Conservation (phyloP, 768 basidiomycete species). For the Multifurca ochricompacta region DNA sequence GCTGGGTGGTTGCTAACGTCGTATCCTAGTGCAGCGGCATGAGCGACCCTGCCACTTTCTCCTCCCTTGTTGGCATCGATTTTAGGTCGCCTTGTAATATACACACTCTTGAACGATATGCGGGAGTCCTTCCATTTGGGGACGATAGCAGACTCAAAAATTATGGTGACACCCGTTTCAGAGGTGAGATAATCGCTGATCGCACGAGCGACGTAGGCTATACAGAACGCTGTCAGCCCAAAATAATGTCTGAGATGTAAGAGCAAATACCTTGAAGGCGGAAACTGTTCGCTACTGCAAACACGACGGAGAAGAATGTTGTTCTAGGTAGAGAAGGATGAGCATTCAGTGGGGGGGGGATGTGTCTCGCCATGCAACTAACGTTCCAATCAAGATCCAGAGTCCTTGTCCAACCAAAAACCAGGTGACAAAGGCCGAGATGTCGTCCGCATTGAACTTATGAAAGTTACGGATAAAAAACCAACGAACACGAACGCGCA, state of each 20-base stretch:
- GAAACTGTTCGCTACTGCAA: constrained; percentile 83
- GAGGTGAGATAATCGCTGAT: constrained; percentile 91
- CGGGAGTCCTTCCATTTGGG: constrained; percentile 96
- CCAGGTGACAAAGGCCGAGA: constrained; percentile 94
- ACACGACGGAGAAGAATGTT: constrained; percentile 91
- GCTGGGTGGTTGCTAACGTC: constrained; percentile 73
- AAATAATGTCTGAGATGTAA: neutral
- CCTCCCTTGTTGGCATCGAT: neutral
- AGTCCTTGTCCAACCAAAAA: constrained; percentile 92
- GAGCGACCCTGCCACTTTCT: constrained; percentile 32
- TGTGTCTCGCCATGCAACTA: constrained; percentile 28
- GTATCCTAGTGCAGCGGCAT: constrained; percentile 54
- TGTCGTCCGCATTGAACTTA: constrained; percentile 92
- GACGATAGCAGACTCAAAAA: constrained; percentile 96
- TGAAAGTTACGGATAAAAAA: constrained; percentile 92
- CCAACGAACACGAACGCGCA: constrained; percentile 94
- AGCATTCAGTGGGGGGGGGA: neutral
- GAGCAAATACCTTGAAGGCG: constrained; percentile 58
- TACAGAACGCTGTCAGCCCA: constrained; percentile 1
- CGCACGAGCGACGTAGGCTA: constrained; percentile 77
- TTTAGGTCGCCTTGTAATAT: constrained; percentile 71
- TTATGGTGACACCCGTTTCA: constrained; percentile 88
- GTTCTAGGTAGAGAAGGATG: constrained; percentile 43
- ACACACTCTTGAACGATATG: constrained; percentile 96
- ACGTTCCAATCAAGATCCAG: constrained; percentile 95